These are phyloP conservation scores for Micractinium conductrix DNA, from an alignment of 139 green algal species.

Conservation along the genomic window DNA sequence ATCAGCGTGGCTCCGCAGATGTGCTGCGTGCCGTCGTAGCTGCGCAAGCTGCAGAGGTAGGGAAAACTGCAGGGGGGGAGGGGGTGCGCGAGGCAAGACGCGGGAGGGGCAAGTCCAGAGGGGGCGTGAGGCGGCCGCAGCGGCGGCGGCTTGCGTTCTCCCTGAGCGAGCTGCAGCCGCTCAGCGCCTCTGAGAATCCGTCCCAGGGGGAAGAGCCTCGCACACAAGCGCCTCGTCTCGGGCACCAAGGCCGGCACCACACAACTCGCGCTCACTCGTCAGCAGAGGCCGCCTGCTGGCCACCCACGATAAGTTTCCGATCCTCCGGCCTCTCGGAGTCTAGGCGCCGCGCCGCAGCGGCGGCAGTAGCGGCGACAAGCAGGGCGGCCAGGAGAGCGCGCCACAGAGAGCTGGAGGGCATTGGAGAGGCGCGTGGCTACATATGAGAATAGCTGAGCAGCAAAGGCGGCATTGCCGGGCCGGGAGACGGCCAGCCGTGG, in stretches of 20 bases:
- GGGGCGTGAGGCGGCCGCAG: background rate
- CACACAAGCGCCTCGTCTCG: background rate
- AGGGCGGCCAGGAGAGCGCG: too few species aligned
- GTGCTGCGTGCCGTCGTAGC: background rate
- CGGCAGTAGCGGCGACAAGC: too few species aligned
- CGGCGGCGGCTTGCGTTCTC: background rate
- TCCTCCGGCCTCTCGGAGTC: too few species aligned
- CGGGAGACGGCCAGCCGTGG: too few species aligned
- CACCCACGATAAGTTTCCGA: background rate
- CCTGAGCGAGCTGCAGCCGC: background rate
- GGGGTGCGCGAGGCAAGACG: background rate
- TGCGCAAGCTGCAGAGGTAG: background rate
- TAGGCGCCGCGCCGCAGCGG: too few species aligned
- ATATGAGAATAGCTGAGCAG: too few species aligned
- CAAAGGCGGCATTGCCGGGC: too few species aligned
- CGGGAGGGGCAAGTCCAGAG: background rate
- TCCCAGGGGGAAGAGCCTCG: too few species aligned
- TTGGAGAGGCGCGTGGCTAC: too few species aligned
- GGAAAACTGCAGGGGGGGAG: background rate
- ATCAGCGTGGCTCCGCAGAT: conserved; percentile 2
- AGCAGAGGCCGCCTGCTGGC: background rate
- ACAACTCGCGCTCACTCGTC: background rate
- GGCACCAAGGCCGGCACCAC: background rate
- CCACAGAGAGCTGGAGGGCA: too few species aligned
- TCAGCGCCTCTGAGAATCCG: too few species aligned